Percentiles rank a stretch among this genome's conserved stretches.
These are phyloP conservation scores for Achaetomium macrosporum DNA, from an alignment of 2,329 filamentous ascomycete genomes.

Conservation along the genomic window DNA sequence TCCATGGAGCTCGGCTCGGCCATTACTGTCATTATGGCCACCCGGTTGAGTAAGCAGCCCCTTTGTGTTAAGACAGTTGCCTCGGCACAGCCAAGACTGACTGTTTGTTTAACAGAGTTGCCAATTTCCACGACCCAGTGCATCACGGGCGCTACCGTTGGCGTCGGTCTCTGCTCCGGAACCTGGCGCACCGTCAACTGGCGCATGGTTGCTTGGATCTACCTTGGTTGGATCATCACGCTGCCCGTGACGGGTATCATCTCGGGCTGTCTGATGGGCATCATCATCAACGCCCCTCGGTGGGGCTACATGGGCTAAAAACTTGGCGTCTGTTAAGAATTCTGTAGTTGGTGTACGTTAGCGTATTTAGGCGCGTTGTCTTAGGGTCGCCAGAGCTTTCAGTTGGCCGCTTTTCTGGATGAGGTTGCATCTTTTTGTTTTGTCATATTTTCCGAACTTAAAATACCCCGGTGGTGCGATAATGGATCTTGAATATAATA, in stretches of 20 bases:
- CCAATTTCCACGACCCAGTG: slow-evolving; percentile 62
- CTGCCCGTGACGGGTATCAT: slow-evolving; percentile 52
- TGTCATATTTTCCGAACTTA: background rate
- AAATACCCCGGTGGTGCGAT: slow-evolving; percentile 1
- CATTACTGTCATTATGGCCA: slow-evolving; percentile 58
- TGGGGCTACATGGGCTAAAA: slow-evolving; percentile 30
- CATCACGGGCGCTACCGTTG: slow-evolving; percentile 56
- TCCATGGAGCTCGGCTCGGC: slow-evolving; percentile 55
- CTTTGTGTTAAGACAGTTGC: no score
- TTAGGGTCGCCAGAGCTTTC: no score
- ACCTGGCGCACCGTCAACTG: slow-evolving; percentile 56
- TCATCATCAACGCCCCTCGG: slow-evolving; percentile 56
- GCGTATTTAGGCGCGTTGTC: no score
- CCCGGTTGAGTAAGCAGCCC: slow-evolving; percentile 44
- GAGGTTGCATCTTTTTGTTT: no score
- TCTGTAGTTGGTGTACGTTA: no score
- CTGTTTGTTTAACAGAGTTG: slow-evolving; percentile 37
- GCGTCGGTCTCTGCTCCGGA: slow-evolving; percentile 56
- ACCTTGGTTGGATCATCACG: slow-evolving; percentile 55
- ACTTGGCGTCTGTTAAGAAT: no score
- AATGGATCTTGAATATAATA: background rate
- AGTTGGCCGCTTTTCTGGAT: no score
- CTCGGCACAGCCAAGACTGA: background rate
- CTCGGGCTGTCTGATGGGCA: slow-evolving; percentile 55
- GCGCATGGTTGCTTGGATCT: slow-evolving; percentile 56